Conservation (phyloP, 1,139 yeast genomes). For the Candida neerlandica region DNA sequence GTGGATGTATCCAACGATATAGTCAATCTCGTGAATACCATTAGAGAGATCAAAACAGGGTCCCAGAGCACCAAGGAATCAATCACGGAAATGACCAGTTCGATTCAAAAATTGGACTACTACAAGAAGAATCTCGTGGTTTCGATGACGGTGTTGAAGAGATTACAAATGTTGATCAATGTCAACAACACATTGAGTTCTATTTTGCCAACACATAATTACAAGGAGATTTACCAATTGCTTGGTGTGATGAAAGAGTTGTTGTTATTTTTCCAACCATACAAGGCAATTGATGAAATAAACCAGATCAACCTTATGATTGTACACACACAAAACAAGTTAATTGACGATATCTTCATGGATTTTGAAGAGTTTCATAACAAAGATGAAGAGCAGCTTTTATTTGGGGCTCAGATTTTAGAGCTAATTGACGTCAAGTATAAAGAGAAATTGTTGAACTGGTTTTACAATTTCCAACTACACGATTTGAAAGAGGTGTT, state of each 20-base stretch:
- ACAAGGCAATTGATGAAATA: slow-evolving; percentile 81
- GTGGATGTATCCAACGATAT: slow-evolving; percentile 11
- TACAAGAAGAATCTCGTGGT: slow-evolving; percentile 81
- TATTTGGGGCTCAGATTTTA: slow-evolving; percentile 70
- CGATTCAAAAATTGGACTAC: slow-evolving; percentile 76
- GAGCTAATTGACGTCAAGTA: slow-evolving; percentile 66
- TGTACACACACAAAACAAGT: slow-evolving; percentile 60
- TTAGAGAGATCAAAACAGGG: slow-evolving; percentile 25
- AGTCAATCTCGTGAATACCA: slow-evolving; percentile 5
- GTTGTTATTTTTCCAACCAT: slow-evolving; percentile 74
- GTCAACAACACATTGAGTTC: slow-evolving; percentile 69
- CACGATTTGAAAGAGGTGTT: slow-evolving; percentile 78
- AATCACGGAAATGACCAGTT: slow-evolving; percentile 71
- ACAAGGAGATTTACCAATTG: slow-evolving; percentile 66
- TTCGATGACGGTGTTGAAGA: slow-evolving; percentile 82
- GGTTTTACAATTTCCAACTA: slow-evolving; percentile 75
- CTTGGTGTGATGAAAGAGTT: slow-evolving; percentile 80
- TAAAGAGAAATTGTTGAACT: slow-evolving; percentile 62
- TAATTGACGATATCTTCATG: slow-evolving; percentile 71
- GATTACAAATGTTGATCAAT: slow-evolving; percentile 82
- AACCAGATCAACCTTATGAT: slow-evolving; percentile 68
- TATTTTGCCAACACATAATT: slow-evolving; percentile 49
- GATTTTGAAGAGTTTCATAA: slow-evolving; percentile 61
- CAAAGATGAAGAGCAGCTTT: slow-evolving; percentile 27
- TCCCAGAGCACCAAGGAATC: slow-evolving; percentile 55